Percentiles rank a stretch among this genome's conserved stretches.
phyloP scores from a whole-genome alignment of 2,329 filamentous ascomycete species.

The Sordariomycetes sp. region DNA sequence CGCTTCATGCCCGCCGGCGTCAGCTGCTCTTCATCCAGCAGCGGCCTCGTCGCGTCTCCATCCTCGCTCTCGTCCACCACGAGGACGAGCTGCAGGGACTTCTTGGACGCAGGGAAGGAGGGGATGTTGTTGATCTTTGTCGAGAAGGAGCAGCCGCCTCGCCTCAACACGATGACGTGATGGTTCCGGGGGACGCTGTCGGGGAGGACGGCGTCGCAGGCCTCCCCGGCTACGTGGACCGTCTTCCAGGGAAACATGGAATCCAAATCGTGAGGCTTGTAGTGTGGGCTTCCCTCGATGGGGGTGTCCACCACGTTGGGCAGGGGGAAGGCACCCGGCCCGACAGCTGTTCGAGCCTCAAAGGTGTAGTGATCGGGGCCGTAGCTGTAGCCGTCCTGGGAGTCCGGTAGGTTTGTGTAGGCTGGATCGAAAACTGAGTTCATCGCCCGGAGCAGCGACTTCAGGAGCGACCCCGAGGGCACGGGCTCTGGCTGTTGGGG shows the following conservation, averaged over 20 bases:
- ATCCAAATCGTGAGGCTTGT: constrained; percentile 24
- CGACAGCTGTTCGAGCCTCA: constrained; percentile 44
- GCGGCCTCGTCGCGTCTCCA: constrained; percentile 41
- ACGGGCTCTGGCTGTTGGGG: background rate
- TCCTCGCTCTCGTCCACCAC: constrained; percentile 44
- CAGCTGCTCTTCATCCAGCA: constrained; percentile 66
- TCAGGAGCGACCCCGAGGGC: constrained; percentile 31
- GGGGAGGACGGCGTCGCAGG: constrained; percentile 51
- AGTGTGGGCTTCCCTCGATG: constrained; percentile 29
- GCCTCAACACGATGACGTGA: constrained; percentile 72
- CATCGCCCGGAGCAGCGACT: constrained; percentile 35
- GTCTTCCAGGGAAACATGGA: constrained; percentile 55
- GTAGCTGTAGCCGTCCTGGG: constrained; percentile 15
- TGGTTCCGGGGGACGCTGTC: constrained; percentile 45
- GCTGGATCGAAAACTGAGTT: constrained; percentile 32
- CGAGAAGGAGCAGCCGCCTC: constrained; percentile 78
- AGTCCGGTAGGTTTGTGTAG: constrained; percentile 17
- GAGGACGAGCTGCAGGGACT: constrained; percentile 70
- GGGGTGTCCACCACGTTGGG: constrained; percentile 54
- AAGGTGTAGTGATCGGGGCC: constrained; percentile 34
- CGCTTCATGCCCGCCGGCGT: constrained; percentile 62
- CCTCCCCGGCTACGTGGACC: constrained; percentile 62
- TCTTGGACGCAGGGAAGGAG: constrained; percentile 52
- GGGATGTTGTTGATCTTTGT: constrained; percentile 82
- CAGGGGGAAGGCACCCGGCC: constrained; percentile 57